Conservation (phyloP, 2,329 filamentous ascomycete species). For the Aspergillus sp. region DNA sequence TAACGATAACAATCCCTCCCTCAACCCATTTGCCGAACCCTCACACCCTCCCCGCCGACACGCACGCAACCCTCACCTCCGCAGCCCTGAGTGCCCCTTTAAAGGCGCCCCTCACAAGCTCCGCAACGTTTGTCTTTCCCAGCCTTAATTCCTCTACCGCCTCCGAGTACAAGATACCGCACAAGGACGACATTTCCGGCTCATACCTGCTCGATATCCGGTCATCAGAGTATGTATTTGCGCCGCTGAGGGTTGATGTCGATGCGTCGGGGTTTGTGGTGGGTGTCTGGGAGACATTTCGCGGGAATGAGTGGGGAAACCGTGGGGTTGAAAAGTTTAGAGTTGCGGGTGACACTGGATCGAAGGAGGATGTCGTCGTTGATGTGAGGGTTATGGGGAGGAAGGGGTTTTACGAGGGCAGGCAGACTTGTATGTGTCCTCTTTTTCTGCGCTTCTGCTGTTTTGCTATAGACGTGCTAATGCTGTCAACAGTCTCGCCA, state of each 20-base stretch:
- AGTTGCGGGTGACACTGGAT: background rate
- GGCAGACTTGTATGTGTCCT: slow-evolving; percentile 70
- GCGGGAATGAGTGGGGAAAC: slow-evolving; percentile 89
- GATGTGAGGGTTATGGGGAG: slow-evolving; percentile 64
- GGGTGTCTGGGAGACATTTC: slow-evolving; percentile 79
- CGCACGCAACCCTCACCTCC: slow-evolving; percentile 57
- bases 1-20: slow-evolving; percentile 46
- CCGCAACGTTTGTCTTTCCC: slow-evolving; percentile 75
- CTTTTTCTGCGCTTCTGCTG: background rate
- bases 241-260: slow-evolving; percentile 76
- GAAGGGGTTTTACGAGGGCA: slow-evolving; percentile 78
- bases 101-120: slow-evolving; percentile 67
- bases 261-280: slow-evolving; percentile 55
- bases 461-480: slow-evolving; percentile 16
- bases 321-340: slow-evolving; percentile 63
- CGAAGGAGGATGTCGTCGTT: slow-evolving; percentile 53
- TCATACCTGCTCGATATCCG: slow-evolving; percentile 85
- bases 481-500: slow-evolving; percentile 66
- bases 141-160: slow-evolving; percentile 58
- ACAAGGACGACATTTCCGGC: slow-evolving; percentile 22
- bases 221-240: slow-evolving; percentile 74
- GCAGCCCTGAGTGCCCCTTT: slow-evolving; percentile 45
- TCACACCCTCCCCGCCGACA: slow-evolving; percentile 48
- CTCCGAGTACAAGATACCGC: background rate
- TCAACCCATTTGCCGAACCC: slow-evolving; percentile 51